phyloP scores from a whole-genome alignment of 2,329 filamentous ascomycete genomes.

The Seiridium unicorne region DNA sequence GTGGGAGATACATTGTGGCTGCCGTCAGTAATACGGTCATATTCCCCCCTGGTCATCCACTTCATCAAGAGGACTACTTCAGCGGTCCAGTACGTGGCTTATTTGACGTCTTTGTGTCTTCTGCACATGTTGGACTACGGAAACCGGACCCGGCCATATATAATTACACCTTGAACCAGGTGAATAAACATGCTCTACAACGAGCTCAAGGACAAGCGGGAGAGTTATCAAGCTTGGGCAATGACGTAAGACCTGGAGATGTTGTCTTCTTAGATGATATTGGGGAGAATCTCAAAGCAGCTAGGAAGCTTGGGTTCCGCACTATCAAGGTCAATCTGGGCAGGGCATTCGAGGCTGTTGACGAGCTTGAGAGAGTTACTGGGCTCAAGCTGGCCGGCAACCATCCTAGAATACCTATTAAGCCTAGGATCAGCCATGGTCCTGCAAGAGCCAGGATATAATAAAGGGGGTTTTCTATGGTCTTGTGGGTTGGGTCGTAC shows the following conservation, averaged over 20 bases:
- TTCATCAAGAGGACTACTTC: slow-evolving; percentile 53
- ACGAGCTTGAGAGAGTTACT: slow-evolving; percentile 72
- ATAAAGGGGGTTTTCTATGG: background rate
- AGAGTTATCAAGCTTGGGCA: slow-evolving; percentile 40
- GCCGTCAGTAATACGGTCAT: slow-evolving; percentile 89
- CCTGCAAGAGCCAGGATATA: slow-evolving; percentile 43
- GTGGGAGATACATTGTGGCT: slow-evolving; percentile 68
- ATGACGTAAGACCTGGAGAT: slow-evolving; percentile 60
- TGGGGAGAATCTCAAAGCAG: slow-evolving; percentile 86
- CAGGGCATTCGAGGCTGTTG: slow-evolving; percentile 75
- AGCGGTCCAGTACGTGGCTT: slow-evolving; percentile 58
- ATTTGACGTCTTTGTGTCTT: slow-evolving; percentile 88
- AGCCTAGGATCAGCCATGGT: slow-evolving; percentile 28
- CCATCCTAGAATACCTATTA: slow-evolving; percentile 49
- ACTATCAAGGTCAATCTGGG: slow-evolving; percentile 87
- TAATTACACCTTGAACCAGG: slow-evolving; percentile 63
- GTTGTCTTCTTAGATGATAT: slow-evolving; percentile 92
- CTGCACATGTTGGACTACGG: slow-evolving; percentile 80
- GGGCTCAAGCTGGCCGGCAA: slow-evolving; percentile 61
- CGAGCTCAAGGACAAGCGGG: slow-evolving; percentile 43
- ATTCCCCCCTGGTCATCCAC: slow-evolving; percentile 73
- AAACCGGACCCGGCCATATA: slow-evolving; percentile 89
- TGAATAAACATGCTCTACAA: slow-evolving; percentile 60
- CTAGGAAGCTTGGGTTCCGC: slow-evolving; percentile 68
- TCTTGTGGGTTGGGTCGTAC: background rate